These are phyloP conservation scores for Lepidium sativum DNA, from an alignment of 345 rosid species.

Conservation along the genomic window DNA sequence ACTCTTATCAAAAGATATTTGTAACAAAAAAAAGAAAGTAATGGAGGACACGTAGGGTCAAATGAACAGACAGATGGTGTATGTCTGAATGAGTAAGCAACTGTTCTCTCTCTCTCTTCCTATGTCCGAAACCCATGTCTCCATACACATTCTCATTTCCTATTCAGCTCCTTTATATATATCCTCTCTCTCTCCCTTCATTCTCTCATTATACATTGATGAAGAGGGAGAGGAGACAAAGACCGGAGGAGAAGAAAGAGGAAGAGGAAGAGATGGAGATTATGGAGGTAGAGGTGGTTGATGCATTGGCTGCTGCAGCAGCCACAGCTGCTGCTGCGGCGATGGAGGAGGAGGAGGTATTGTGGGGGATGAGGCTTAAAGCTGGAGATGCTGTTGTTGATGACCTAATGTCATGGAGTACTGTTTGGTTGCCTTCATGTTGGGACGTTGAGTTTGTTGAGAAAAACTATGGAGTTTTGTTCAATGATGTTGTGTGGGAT, in stretches of 20 bases:
- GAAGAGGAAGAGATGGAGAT: background rate
- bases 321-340: conserved; percentile 28
- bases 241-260: background rate
- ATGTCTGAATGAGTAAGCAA: conserved; percentile 6
- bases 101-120: conserved; percentile 12
- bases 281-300: conserved; percentile 13
- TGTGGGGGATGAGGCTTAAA: conserved; percentile 15
- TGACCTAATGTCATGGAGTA: conserved; percentile 24
- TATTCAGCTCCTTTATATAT: conserved; percentile 18
- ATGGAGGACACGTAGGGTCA: conserved; percentile 28
- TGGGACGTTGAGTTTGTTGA: conserved; percentile 28
- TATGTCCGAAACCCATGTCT: conserved; percentile 24
- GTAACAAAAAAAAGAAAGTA: background rate
- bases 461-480: conserved; percentile 23
- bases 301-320: conserved; percentile 25
- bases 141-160: conserved; percentile 9
- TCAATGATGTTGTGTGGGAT: conserved; percentile 25
- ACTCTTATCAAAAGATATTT: conserved; percentile 9
- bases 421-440: conserved; percentile 18
- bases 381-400: conserved; percentile 3
- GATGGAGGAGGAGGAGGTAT: conserved; percentile 13
- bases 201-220: conserved; percentile 9
- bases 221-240: conserved; percentile 21
- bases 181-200: background rate
- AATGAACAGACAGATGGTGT: conserved; percentile 28